Evolutionary conservation across 2,329 filamentous ascomycete genomes (phyloP), one percentile per base, ranked within the genome.

Genomic region (Phialophora macrospora): DNA sequence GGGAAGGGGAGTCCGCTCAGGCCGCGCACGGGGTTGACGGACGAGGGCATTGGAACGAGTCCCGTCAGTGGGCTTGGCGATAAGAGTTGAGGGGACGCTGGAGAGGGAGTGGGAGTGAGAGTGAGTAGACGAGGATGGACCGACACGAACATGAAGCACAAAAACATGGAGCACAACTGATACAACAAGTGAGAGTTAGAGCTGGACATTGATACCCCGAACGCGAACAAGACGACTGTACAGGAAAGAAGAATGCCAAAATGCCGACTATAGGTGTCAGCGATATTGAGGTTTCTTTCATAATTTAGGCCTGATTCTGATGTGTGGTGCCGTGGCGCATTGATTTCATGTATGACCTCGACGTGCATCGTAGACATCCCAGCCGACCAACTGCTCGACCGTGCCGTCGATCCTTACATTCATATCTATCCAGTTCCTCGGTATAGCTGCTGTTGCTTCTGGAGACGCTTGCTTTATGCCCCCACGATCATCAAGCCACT

Each of bases 1-100:
- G 74, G 72, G 41, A 72, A 72, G 20, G 77, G 78, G 2, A 78
- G 78, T 56, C 75, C 78, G 22, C 73, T 79, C 14, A 73, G 75
- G 55, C 73, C 74, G 6, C 71, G 68, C 38, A 72, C 73, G 6
- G 69, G 65, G 5, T 32, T 72, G 14, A 74, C 68, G 38, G 75
- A 77, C 68, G 74, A 75, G 63, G 73, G 72, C 14, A 66, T 77
- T 57, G 74, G 75, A 11, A 73, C 73, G 14, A 74, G 76, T 68
- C 73, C 73, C 5, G 65, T 52, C 8, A 72, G 68, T 64, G 60
- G 67, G 30, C 22, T 41, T 32, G 24, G 3, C 14, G 46, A 49
- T 17, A 49, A 34, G 41, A 30, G 14, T 44, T 57, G 46, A 61
- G 3, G 12, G n/a, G 17, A 49, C n/a, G 11, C 6, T 6, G n/a